These are phyloP conservation scores for Petunia axillaris DNA, from an alignment of 257 asterid species.

Conservation along the genomic window DNA sequence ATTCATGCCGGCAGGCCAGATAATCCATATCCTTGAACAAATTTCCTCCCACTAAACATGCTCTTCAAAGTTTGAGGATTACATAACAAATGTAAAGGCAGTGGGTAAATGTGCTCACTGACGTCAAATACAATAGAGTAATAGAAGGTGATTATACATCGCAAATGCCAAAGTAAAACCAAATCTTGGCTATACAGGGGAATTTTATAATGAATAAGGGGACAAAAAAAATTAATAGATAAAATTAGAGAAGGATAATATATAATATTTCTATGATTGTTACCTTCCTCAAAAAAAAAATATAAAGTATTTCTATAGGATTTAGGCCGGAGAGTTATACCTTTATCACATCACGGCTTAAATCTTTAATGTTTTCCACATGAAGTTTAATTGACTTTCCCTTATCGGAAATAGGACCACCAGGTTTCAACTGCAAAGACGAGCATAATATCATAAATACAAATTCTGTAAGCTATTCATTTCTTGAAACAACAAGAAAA, in stretches of 20 bases:
- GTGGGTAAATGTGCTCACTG: background rate
- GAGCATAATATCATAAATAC: conserved; percentile 26
- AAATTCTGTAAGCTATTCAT: background rate
- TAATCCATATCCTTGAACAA: background rate
- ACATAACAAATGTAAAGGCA: background rate
- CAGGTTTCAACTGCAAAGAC: conserved; percentile 75
- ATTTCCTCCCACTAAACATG: background rate
- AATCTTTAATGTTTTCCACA: conserved; percentile 73
- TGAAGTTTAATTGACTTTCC: conserved; percentile 75
- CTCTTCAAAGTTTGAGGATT: background rate
- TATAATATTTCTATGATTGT: too few relatives aligned
- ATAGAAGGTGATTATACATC: background rate
- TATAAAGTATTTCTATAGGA: background rate
- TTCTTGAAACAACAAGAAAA: background rate
- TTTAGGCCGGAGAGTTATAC: conserved; percentile 38
- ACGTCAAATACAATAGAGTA: background rate
- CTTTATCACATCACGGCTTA: conserved; percentile 94
- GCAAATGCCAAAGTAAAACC: too few relatives aligned
- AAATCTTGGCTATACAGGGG: too few relatives aligned
- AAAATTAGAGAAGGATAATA: too few relatives aligned
- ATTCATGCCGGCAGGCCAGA: conserved; percentile 6
- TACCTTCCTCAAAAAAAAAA: too few relatives aligned
- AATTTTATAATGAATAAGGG: too few relatives aligned
- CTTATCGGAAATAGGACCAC: conserved; percentile 81
- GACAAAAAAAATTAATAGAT: too few relatives aligned